These are phyloP conservation scores for Mariannaea elegans DNA, from an alignment of 2,329 filamentous ascomycete species.

Conservation along the genomic window DNA sequence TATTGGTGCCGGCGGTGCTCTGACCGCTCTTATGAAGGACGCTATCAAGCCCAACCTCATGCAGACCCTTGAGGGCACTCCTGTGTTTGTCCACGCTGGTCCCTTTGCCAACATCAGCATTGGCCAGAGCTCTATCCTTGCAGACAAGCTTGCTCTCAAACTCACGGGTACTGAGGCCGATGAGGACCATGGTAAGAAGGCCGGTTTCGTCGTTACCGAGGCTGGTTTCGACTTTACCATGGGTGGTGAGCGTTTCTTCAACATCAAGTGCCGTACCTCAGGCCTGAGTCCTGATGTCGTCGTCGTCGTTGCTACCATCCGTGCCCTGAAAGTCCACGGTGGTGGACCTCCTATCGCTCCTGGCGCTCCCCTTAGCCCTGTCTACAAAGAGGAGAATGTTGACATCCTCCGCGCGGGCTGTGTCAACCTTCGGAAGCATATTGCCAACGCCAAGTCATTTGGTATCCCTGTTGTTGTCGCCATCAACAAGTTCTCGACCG, in stretches of 20 bases:
- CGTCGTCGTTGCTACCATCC: slow-evolving; percentile 93
- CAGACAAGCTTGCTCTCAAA: slow-evolving; percentile 95
- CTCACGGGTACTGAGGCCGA: slow-evolving; percentile 93
- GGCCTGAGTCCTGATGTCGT: slow-evolving; percentile 93
- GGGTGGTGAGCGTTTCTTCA: slow-evolving; percentile 99
- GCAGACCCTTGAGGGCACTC: slow-evolving; percentile 97
- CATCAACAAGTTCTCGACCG: slow-evolving; percentile 95
- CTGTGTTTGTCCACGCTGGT: slow-evolving; percentile 96
- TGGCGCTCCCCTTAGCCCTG: slow-evolving; percentile 82
- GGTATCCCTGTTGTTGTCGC: slow-evolving; percentile 95
- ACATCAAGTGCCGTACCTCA: slow-evolving; percentile 98
- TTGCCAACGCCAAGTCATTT: slow-evolving; percentile 86
- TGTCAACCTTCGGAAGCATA: slow-evolving; percentile 95
- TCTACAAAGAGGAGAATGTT: slow-evolving; percentile 93
- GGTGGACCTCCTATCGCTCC: slow-evolving; percentile 93
- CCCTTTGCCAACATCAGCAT: slow-evolving; percentile 99
- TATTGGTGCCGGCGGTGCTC: slow-evolving; percentile 88
- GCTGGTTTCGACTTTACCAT: slow-evolving; percentile 99
- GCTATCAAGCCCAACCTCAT: slow-evolving; percentile 99
- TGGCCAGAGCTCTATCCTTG: slow-evolving; percentile 92
- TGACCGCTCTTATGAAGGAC: slow-evolving; percentile 96
- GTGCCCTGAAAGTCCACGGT: slow-evolving; percentile 95
- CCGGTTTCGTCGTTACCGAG: slow-evolving; percentile 94
- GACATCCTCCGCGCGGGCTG: slow-evolving; percentile 91
- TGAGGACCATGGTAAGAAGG: slow-evolving; percentile 82